These are phyloP conservation scores for Kwoniella bestiolae DNA, from an alignment of 768 basidiomycete genomes.

Conservation along the genomic window DNA sequence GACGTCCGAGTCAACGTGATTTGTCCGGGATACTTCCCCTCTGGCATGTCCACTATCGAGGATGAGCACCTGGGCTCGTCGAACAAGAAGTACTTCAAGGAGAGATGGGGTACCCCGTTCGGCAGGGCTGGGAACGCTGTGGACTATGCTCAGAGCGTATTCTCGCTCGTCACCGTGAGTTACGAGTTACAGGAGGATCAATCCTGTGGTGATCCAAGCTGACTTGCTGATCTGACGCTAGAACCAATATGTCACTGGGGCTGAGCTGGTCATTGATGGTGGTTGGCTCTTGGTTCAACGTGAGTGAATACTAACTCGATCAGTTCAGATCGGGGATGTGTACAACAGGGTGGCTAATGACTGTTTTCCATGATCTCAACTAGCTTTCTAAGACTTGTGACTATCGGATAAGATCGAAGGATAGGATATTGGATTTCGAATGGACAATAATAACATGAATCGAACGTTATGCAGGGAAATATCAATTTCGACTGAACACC, in stretches of 20 bases:
- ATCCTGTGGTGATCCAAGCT: not conserved
- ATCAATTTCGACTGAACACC: too few species aligned
- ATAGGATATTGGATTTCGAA: too few species aligned
- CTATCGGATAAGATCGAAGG: too few species aligned
- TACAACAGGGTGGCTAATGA: not conserved
- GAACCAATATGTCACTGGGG: conserved; percentile 54
- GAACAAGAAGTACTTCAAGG: conserved; percentile 23
- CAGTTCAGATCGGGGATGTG: too few species aligned
- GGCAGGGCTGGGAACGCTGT: conserved; percentile 47
- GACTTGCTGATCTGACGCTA: conserved; percentile 2
- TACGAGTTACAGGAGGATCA: too few species aligned
- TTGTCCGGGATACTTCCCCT: conserved; percentile 53
- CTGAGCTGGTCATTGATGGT: conserved; percentile 52
- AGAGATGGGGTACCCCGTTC: conserved; percentile 47
- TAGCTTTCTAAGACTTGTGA: conserved; percentile 10
- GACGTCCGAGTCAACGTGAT: conserved; percentile 48
- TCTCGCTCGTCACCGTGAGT: conserved; percentile 46
- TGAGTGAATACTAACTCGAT: conserved; percentile 10
- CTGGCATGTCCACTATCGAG: conserved; percentile 37
- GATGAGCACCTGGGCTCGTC: conserved; percentile 15
- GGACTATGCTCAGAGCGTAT: conserved; percentile 52
- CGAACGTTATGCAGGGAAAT: too few species aligned
- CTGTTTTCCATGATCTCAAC: not conserved
- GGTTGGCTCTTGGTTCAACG: conserved; percentile 48
- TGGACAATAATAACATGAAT: too few species aligned